Percentiles rank a stretch among this genome's conserved stretches.
phyloP scores from a whole-genome alignment of 345 rosid genomes.

The Citrus hindsii region DNA sequence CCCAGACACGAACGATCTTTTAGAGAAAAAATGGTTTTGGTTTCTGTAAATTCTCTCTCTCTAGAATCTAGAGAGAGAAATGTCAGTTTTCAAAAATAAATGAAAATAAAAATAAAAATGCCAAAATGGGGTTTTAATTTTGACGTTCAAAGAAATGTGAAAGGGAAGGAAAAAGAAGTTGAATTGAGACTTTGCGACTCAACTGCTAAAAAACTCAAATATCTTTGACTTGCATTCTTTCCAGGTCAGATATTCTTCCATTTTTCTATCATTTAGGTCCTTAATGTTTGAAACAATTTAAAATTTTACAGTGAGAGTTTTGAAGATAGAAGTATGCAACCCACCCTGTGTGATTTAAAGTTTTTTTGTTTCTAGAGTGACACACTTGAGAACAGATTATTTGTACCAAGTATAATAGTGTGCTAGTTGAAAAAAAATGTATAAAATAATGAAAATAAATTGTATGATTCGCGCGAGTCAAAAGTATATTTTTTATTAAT shows the following conservation, averaged over 20 bases:
- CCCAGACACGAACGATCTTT: neutral
- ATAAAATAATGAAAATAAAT: too few relatives aligned
- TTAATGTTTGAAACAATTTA: neutral
- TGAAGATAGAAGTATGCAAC: neutral
- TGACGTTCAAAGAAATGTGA: neutral
- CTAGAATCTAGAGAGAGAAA: neutral
- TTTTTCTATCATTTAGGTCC: neutral
- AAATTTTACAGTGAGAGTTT: neutral
- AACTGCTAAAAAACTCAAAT: neutral
- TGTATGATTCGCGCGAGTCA: fast-evolving
- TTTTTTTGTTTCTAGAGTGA: too few relatives aligned
- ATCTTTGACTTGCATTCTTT: neutral
- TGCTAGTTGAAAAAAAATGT: too few relatives aligned
- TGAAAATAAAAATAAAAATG: neutral
- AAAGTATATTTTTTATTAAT: too few relatives aligned
- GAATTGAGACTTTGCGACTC: neutral
- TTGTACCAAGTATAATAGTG: fast-evolving
- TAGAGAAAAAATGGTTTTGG: neutral
- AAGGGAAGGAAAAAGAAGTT: neutral
- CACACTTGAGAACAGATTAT: too few relatives aligned
- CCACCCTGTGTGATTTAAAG: too few relatives aligned
- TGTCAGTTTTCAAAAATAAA: neutral
- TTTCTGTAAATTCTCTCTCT: neutral
- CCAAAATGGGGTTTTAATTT: neutral
- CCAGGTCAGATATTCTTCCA: neutral